These are phyloP conservation scores for Colletotrichum trifolii DNA, from an alignment of 2,329 filamentous ascomycete genomes.

Conservation along the genomic window DNA sequence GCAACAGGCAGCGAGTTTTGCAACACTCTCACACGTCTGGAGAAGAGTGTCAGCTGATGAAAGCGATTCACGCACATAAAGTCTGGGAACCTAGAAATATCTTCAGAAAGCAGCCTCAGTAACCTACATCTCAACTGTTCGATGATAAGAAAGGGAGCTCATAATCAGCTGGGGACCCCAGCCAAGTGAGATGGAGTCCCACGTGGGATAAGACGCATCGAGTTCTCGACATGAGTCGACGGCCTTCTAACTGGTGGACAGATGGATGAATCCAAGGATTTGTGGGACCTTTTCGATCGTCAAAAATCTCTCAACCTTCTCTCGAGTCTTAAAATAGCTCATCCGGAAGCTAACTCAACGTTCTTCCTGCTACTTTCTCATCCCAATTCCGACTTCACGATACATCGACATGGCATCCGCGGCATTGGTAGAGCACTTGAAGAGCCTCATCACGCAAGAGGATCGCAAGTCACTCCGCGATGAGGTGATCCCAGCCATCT, in stretches of 20 bases:
- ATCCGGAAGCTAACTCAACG: constrained; percentile 26
- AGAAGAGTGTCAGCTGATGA: no score
- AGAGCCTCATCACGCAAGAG: constrained; percentile 39
- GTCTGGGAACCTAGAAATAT: background rate
- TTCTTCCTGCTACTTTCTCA: background rate
- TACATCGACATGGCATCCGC: constrained; percentile 11
- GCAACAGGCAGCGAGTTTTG: no score
- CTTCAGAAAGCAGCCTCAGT: no score
- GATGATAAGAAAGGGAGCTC: no score
- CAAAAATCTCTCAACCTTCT: constrained; percentile 33
- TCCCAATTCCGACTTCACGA: background rate
- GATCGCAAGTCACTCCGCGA: constrained; percentile 48
- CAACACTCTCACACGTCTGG: no score
- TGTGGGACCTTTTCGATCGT: constrained; percentile 7
- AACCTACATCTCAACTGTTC: no score
- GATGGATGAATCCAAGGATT: constrained; percentile 2
- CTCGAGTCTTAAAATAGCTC: constrained; percentile 31
- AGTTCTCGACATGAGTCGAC: constrained; percentile 1
- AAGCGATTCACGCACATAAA: background rate
- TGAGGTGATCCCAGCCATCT: constrained; percentile 61
- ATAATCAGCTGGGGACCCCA: background rate
- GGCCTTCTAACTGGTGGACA: constrained; percentile 20
- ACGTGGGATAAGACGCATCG: constrained; percentile 13
- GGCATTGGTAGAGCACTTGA: constrained; percentile 36
- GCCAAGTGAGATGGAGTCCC: background rate